Evolutionary conservation across 345 rosid species (phyloP).

Genomic region (Reutealis trisperma): DNA sequence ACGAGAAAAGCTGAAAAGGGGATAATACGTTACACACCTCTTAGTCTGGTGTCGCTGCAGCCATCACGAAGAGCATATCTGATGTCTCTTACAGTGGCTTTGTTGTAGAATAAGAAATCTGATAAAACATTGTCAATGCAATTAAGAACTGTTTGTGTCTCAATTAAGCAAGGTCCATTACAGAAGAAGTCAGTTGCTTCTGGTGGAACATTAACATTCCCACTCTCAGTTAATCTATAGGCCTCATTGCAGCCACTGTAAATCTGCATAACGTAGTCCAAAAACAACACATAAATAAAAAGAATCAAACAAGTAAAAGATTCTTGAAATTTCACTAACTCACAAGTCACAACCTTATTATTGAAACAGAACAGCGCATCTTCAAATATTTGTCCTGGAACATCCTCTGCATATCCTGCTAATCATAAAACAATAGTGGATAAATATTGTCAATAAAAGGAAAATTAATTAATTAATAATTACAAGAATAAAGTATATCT

Average conservation of each 20-base stretch:
- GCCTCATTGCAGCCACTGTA: slow-evolving; percentile 48
- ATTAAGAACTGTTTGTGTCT: slow-evolving; percentile 49
- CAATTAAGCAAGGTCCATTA: slow-evolving; percentile 51
- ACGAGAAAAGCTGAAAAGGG: too few species aligned
- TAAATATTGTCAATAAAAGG: too few species aligned
- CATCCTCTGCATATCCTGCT: slow-evolving; percentile 37
- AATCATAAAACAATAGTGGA: not conserved
- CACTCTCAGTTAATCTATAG: slow-evolving; percentile 47
- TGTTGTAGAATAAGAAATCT: slow-evolving; percentile 48
- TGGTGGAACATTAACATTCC: slow-evolving; percentile 48
- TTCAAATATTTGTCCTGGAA: slow-evolving; percentile 34
- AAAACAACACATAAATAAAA: not conserved
- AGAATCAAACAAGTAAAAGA: not conserved
- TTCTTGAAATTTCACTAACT: too few species aligned
- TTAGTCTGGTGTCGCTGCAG: slow-evolving; percentile 49
- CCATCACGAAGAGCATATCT: slow-evolving; percentile 42
- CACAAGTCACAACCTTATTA: slow-evolving; percentile 22
- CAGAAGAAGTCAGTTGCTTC: slow-evolving; percentile 53
- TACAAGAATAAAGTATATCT: too few species aligned
- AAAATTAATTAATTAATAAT: not conserved
- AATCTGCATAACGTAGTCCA: slow-evolving; percentile 31
- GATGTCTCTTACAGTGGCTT: slow-evolving; percentile 42
- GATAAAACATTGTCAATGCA: slow-evolving; percentile 50
- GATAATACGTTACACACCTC: slow-evolving; percentile 32
- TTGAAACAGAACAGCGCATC: slow-evolving; percentile 50